These are phyloP conservation scores for Globisporangium sylvaticum DNA, from an alignment of 352 stramenopile genomes.

Conservation along the genomic window DNA sequence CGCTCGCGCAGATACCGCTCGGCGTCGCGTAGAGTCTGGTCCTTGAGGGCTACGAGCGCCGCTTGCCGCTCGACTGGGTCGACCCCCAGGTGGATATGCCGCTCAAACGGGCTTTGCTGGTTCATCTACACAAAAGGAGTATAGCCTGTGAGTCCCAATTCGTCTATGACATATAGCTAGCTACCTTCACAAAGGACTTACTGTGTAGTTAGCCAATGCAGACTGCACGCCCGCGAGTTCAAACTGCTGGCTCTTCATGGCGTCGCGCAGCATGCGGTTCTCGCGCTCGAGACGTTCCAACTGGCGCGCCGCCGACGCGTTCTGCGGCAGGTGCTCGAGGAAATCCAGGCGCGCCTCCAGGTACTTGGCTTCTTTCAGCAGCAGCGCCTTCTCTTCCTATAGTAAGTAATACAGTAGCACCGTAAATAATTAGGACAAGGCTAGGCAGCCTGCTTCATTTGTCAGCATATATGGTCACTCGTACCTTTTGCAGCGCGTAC, in stretches of 20 bases:
- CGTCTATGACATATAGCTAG: not conserved
- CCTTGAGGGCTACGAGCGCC: constrained; percentile 2
- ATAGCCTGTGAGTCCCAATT: not conserved
- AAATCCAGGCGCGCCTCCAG: constrained; percentile 14
- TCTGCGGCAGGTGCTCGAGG: constrained; percentile 12
- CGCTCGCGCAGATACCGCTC: constrained; percentile 7
- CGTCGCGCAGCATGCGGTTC: constrained; percentile 13
- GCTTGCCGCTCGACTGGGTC: not conserved
- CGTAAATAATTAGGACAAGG: not conserved
- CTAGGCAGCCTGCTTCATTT: not conserved
- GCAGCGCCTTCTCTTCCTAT: constrained; percentile 18
- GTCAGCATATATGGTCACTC: not conserved
- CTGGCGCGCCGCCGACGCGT: constrained; percentile 2
- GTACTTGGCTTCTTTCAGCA: constrained; percentile 14
- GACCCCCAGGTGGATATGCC: constrained; percentile 2
- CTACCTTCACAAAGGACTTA: not conserved
- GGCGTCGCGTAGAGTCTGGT: not conserved
- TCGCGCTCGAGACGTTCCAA: constrained; percentile 5
- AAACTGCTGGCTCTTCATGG: constrained; percentile 14
- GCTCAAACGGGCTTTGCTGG: not conserved
- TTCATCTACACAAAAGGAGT: not conserved
- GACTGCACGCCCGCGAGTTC: constrained; percentile 17
- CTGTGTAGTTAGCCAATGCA: constrained; percentile 18
- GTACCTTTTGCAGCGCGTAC: constrained; percentile 15
- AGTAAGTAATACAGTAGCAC: not conserved